phyloP scores from a whole-genome alignment of 257 asterid genomes.

The Galeopsis tetrahit region DNA sequence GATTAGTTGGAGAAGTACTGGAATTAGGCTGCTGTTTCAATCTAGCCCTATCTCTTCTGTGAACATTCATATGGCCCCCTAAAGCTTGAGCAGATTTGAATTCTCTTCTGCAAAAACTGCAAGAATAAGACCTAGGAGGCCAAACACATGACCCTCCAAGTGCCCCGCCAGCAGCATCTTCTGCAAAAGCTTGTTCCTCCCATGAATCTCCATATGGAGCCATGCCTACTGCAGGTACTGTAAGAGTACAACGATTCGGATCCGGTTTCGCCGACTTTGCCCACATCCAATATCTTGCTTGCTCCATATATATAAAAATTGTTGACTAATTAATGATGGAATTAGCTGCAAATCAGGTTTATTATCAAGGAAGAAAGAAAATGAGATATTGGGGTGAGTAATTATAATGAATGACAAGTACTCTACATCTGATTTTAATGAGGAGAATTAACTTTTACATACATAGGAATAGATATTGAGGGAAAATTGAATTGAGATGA shows the following conservation, averaged over 20 bases:
- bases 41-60: constrained; percentile 89
- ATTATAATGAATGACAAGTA: constrained; percentile 29
- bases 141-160: constrained; percentile 88
- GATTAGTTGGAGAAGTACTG: constrained; percentile 33
- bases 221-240: constrained; percentile 29
- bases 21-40: constrained; percentile 64
- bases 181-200: constrained; percentile 98
- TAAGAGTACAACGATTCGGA: constrained; percentile 23
- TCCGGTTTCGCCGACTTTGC: constrained; percentile 61
- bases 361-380: background rate
- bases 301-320: constrained; percentile 52
- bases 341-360: background rate
- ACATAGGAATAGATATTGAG: background rate
- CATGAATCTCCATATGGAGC: constrained; percentile 63
- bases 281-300: constrained; percentile 73
- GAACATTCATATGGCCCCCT: constrained; percentile 98
- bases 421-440: constrained; percentile 43
- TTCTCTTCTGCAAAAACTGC: constrained; percentile 86
- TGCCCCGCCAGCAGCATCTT: constrained; percentile 74
- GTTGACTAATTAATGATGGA: background rate
- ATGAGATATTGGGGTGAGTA: background rate
- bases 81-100: constrained; percentile 96
- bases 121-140: constrained; percentile 96
- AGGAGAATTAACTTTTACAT: constrained; percentile 30
- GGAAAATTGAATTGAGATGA: background rate